Base-by-base conservation (phyloP, 345 rosid species). In the Noccaea caerulescens region DNA sequence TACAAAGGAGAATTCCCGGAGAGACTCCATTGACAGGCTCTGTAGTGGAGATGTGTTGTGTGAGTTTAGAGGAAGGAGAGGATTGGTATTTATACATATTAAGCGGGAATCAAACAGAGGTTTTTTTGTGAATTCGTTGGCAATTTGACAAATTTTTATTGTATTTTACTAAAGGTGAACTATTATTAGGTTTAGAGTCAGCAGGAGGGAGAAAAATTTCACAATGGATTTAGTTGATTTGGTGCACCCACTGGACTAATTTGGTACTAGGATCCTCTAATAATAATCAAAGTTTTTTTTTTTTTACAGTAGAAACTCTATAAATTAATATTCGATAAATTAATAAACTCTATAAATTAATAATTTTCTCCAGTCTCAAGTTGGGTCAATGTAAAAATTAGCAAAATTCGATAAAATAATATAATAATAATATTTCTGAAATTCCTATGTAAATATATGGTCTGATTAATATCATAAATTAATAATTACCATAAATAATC, bases 171-270 rank as follows among this genome's bases (percentile, higher is more conserved):
- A 14, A 55, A 61, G 10, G 38, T 45, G 52, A 45, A 75, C 16
- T 59, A 6, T 36, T 37, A 55, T 61, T 75, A 54, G 73, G 70
- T 76, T 69, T 55, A 55, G 53, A 76, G 70, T 75, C 64, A 68
- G 72, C 63, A 39, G 57, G 64, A 69, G 33, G 56, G 20, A 55
- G 32, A 63, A 55, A 63, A 60, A 23, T 4, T 36, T 50, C 57
- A 54, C 69, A 68, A 45, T 34, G 34, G 45, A 27, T 60, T 69
- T 56, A 76, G 79, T 76, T 76, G 79, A 76, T 63, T 70, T 58
- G 79, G 79, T 76, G 30, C 72, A 76, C 76, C 79, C 66, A 76
- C 79, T 76, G 8, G 71, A 69, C 75, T 69, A 7, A 47, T 63
- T 76, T 41, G 33, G 55, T 69, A 63, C 71, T 69, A 63, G 49